Conservation (phyloP, 176 grass and related monocot genomes). For the Aegilops tauschii region DNA sequence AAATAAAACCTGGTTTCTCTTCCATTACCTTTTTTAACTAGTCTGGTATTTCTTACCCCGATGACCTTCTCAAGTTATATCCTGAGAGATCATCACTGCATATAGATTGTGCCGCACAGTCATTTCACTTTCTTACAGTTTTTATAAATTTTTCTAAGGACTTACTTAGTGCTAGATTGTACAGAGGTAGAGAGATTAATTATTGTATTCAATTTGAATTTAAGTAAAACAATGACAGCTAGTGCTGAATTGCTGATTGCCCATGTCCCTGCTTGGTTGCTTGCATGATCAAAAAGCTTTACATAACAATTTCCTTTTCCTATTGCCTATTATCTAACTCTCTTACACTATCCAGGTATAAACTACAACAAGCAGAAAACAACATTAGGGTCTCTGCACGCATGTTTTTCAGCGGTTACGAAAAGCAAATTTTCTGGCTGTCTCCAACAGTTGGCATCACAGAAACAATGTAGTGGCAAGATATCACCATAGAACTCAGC, state of each 20-base stretch:
- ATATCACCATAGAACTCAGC: slow-evolving; percentile 28
- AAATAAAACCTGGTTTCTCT: background rate
- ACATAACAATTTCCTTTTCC: background rate
- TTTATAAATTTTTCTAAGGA: background rate
- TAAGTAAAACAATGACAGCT: background rate
- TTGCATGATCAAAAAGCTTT: background rate
- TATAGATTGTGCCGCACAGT: background rate
- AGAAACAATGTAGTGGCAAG: slow-evolving; percentile 9
- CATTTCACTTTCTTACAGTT: background rate
- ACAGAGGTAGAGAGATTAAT: background rate
- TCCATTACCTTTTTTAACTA: background rate
- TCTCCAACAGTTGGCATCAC: background rate
- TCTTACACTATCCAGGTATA: background rate
- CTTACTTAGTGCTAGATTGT: background rate
- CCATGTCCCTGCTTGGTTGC: background rate
- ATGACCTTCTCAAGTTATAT: background rate
- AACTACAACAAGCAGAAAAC: background rate
- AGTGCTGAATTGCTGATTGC: background rate
- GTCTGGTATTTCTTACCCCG: background rate
- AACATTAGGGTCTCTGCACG: background rate
- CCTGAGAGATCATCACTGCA: background rate
- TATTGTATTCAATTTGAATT: background rate
- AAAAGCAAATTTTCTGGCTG: slow-evolving; percentile 12
- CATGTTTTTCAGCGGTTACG: slow-evolving; percentile 17
- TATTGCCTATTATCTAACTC: background rate